Base-by-base conservation (phyloP, 75 land plant species). In the Cunninghamia lanceolata region DNA sequence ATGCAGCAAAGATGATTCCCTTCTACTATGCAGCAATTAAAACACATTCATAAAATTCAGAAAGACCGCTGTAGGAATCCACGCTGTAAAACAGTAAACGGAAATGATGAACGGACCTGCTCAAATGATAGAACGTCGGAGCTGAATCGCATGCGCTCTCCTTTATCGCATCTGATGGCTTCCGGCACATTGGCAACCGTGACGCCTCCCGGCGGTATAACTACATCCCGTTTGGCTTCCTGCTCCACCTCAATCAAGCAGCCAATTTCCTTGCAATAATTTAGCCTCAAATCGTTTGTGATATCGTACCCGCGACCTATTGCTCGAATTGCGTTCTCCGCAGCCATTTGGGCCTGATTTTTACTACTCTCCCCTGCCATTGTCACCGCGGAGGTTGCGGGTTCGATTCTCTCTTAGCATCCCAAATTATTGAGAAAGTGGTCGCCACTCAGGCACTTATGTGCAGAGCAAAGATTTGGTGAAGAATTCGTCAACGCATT, bases 291-390 rank as follows among this genome's bases (percentile, higher is more conserved):
- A 79, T 95, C 97, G 40, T 17, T 39, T 40, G 91, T 76, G 32
- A 95, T 88, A 85, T 95, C 95, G 84, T 92, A 95, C 15, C 97
- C 97, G 36, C 90, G 82, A 1, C 97, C 95, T 70, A 95, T 84
- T 0, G 90, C 94, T 5, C 93, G 36, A 9, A 94, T 88, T 21
- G 97, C 97, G 87, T 84, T 84, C 88, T 91, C 91, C n/a, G 95
- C 96, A 30, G 92, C 96, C 43, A 83, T 1, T 32, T 66, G 66
- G 66, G 86, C 50, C 46, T 15, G 43, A 14, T 21, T 10, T 30
- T 82, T 82, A n/a, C 34, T 76, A 34, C 3, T 76, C 15, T 63
- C 3, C 28, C 10, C 68, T 63, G 68, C 68, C 68, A 63, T 63
- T 46, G 13, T 63, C 3, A 63, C 68, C 68, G 13, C 6, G 0